Base-by-base conservation (phyloP, 2,329 filamentous ascomycete genomes). In the Botrytis sinoallii region DNA sequence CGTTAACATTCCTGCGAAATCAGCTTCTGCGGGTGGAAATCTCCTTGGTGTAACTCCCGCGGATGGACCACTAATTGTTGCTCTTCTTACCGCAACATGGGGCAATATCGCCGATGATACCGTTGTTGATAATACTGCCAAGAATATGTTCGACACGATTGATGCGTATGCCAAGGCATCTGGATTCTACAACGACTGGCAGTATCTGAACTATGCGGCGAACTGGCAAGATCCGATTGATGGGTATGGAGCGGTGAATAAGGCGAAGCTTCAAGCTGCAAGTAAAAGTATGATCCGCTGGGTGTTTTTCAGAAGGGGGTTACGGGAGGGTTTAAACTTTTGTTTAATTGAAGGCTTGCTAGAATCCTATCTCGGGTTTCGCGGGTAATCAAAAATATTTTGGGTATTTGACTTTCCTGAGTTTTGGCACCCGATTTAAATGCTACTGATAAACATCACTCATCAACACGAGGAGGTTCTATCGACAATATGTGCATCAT, bases 161-260 rank as follows among this genome's bases (percentile, higher is more conserved):
- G 60, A 61, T 25, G 29, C 14, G 0, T 66, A 52, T 40, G 64
- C 71, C 4, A 44, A 29, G 5, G 10, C 38, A n/a, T 12, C 38
- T n/a, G 46, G 60, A 32, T 55, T 32, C 9, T 29, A 35, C 29
- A 59, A 48, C 25, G 48, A 66, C 38, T 73, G 57, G 32, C 40
- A 61, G 6, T 86, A 86, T 76, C 80, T 84, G 59, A 86, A 87
- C 76, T 86, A 87, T 71, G 85, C 84, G 0, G 81, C 82, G 16
- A 77, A 79, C 60, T 80, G 79, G 32, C 84, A 87, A 74, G 77
- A 84, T 48, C 82, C 85, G 0, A 79, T 86, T 32, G 32, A 76
- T 0, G 77, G 81, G 14, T 87, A 86, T 70, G 85, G 85, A 0
- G 46, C 76, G 1, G 78, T 80, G 1, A 86, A 84, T 29, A 75